A percentile compares a stretch with the other conserved stretches of the same genome.
Conservation (phyloP, 202 grass and related monocot species). For the Dendrocalamus latiflorus region DNA sequence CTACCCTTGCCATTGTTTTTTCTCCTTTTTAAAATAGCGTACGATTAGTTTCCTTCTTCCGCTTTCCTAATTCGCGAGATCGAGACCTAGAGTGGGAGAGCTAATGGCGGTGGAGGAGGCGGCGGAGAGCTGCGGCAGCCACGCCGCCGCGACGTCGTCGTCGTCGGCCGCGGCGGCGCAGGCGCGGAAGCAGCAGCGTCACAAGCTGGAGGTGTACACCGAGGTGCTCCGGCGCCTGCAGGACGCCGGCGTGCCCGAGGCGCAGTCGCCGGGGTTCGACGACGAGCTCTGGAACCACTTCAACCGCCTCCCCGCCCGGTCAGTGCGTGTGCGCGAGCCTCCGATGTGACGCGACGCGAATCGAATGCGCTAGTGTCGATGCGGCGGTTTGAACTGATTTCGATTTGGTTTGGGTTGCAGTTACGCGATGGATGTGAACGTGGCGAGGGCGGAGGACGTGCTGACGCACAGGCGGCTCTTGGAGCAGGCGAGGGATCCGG, state of each 20-base stretch:
- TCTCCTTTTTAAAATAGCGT: conserved; percentile 25
- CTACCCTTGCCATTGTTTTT: conserved; percentile 1
- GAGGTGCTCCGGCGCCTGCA: conserved; percentile 70
- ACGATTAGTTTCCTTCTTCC: conserved; percentile 15
- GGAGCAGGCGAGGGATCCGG: conserved; percentile 61
- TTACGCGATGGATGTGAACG: conserved; percentile 93
- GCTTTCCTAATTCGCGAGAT: conserved; percentile 43
- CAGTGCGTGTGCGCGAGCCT: not conserved
- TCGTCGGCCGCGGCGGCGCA: conserved; percentile 34
- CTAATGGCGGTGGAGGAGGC: conserved; percentile 67
- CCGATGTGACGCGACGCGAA: not conserved
- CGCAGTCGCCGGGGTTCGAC: conserved; percentile 48
- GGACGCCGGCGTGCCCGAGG: conserved; percentile 42
- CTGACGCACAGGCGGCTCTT: conserved; percentile 74
- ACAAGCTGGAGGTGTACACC: conserved; percentile 72
- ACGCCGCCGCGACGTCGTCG: conserved; percentile 21
- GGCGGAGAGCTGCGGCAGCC: conserved; percentile 71
- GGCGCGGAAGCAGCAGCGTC: conserved; percentile 55
- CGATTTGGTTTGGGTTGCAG: conserved; percentile 30
- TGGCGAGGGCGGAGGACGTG: conserved; percentile 90
- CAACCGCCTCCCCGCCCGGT: conserved; percentile 82
- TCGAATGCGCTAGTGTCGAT: not conserved
- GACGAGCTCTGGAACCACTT: conserved; percentile 80
- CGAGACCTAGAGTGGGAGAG: conserved; percentile 22
- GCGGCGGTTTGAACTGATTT: conserved; percentile 12